Conservation (phyloP, 768 basidiomycete genomes). For the Phaffia australis region DNA sequence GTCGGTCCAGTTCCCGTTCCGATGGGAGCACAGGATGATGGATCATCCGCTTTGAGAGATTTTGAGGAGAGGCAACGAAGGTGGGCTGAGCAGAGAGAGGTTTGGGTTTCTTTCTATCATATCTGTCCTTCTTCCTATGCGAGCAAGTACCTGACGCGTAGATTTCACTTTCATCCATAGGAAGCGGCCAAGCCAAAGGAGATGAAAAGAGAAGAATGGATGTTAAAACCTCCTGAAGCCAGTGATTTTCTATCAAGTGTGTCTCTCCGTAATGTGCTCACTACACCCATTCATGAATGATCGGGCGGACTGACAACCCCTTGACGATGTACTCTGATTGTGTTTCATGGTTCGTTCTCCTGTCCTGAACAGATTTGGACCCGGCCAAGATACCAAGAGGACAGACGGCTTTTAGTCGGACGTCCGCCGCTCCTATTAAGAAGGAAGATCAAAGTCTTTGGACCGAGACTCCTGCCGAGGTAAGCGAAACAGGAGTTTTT, state of each 20-base stretch:
- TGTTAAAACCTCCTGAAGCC: constrained; percentile 82
- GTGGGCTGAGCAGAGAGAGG: constrained; percentile 56
- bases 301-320: not conserved
- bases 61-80: constrained; percentile 79
- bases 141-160: not conserved
- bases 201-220: constrained; percentile 86
- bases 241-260: constrained; percentile 67
- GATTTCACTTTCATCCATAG: constrained; percentile 35
- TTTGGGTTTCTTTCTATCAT: constrained; percentile 16
- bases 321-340: constrained; percentile 1
- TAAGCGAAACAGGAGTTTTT: constrained; percentile 10
- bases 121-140: not conserved
- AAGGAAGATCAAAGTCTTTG: constrained; percentile 59
- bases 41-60: constrained; percentile 51
- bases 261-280: constrained; percentile 16
- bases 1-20: constrained; percentile 72
- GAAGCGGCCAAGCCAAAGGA: constrained; percentile 69
- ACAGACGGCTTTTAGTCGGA: constrained; percentile 26
- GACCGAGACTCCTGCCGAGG: constrained; percentile 93
- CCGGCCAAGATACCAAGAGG: constrained; percentile 56
- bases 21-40: constrained; percentile 29
- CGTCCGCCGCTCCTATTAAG: constrained; percentile 39
- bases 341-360: not conserved
- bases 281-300: constrained; percentile 34
- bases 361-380: constrained; percentile 56